Conservation (phyloP, 768 basidiomycete genomes). For the Lactarius akahatsu region DNA sequence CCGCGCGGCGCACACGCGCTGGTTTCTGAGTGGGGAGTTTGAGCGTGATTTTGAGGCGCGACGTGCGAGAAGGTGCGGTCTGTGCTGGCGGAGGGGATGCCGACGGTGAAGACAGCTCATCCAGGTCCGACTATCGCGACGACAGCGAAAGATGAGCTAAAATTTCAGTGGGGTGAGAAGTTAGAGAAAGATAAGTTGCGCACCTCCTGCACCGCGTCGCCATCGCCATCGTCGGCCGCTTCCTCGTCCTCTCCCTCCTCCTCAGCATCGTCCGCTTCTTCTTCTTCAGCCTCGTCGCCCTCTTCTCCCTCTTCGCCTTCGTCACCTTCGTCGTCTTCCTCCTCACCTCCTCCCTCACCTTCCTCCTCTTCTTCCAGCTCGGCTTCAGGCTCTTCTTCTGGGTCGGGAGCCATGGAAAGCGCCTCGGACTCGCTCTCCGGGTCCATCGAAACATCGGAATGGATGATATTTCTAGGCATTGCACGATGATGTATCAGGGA, state of each 20-base stretch:
- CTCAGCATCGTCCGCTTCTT: conserved; percentile 22
- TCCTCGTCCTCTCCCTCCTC: conserved; percentile 29
- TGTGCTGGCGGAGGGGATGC: conserved; percentile 28
- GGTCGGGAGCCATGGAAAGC: conserved; percentile 33
- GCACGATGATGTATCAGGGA: not conserved
- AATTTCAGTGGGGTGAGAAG: not conserved
- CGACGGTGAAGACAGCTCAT: conserved; percentile 29
- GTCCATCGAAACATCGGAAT: conserved; percentile 26
- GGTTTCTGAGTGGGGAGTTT: conserved; percentile 46
- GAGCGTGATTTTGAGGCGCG: conserved; percentile 60
- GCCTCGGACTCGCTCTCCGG: conserved; percentile 27
- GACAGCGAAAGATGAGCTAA: not conserved
- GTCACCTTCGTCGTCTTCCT: conserved; percentile 32
- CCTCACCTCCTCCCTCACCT: not conserved
- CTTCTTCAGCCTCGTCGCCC: conserved; percentile 31
- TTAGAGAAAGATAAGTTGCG: not conserved
- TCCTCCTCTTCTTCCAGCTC: conserved; percentile 39
- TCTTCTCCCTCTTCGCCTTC: conserved; percentile 46
- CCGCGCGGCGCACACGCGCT: conserved; percentile 15
- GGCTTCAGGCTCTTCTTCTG: conserved; percentile 42
- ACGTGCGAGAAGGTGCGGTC: conserved; percentile 34
- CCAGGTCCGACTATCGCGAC: conserved; percentile 24
- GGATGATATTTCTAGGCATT: conserved; percentile 29
- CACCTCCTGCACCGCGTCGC: conserved; percentile 32
- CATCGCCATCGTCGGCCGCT: conserved; percentile 23